Base-by-base conservation (phyloP, 371 early-diverging fungal genomes). In the Blakeslea trispora region DNA sequence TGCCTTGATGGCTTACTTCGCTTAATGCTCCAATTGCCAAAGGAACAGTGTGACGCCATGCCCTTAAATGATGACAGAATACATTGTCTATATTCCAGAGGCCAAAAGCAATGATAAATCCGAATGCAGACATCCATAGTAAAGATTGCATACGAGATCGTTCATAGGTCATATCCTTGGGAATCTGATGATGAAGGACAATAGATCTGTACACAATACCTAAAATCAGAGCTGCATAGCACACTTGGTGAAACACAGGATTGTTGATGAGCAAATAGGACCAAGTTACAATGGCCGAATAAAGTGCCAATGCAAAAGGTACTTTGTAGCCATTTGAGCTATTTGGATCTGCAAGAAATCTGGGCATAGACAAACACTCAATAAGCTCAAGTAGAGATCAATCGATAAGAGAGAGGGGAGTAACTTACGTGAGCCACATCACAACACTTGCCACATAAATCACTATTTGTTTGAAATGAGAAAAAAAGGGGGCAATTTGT, bases 81-180 rank as follows among this genome's bases (percentile, higher is more conserved):
- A 77, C 69, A 62, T 91, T 92, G 68, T 93, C 93, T 15, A 91
- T 64, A 55, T 90, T 90, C 93, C 93, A 93, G 35, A 91, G 68
- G 4, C 72, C 54, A 61, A 92, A 92, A 1, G 86, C 85, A 11
- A 72, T 28, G 19, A 77, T 69, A 59, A 86, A 87, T 15, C 84
- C 69, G 34, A 59, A 51, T 28, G 60, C 79, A 21, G 63, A 77
- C 45, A 54, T 56, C 57, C 67, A 68, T 43, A 79, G 59, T 47
- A 68, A 66, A 43, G 39, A 50, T 39, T 61, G 61, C 71, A 74
- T 71, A 15, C 55, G 59, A 50, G 51, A 45, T 46, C 58, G 64
- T 50, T 81, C 76, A 11, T 68, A 51, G 24, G 50, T 55, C 10
- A 62, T 59, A 0, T 57, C 19, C n/a, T 72, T 57, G n/a, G 74